Evolutionary conservation across 2,329 filamentous ascomycete species (phyloP), one percentile per base, ranked within the genome.

Genomic region (Zymoseptoria pseudotritici): DNA sequence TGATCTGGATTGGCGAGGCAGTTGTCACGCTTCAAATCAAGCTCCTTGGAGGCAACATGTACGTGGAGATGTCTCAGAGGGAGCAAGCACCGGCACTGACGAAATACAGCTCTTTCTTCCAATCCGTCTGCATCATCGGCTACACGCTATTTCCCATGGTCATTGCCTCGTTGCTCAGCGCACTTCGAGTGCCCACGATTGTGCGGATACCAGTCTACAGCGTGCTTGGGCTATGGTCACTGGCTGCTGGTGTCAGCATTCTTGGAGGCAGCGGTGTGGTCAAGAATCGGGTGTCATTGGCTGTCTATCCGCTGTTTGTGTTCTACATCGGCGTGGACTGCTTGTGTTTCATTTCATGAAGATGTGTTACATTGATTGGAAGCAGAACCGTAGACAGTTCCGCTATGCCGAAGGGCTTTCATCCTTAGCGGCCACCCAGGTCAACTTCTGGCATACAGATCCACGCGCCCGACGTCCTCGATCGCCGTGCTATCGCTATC

Each of bases 1-100:
- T 96, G 77, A 88, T 99, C 57, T 99, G 94, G 94, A 86, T 99
- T 60, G 94, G 92, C 26, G 92, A 97, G 79, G 92, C 92, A 1
- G 88, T 96, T 3, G 94, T 99, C 61, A 99, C 94, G n/a, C 77
- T 96, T 72, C 94, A 99, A 82, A 97, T 99, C 75, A 96, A 96
- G 79, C 80, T 99, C 67, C 78, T 99, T 61, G 94, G 94, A 61
- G 94, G 94, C 53, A 97, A 94, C 79, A 97, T 99, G 93, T 97
- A 80, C 77, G 91, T 84, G 13, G 3, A 19, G 22, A 24, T 56
- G 53, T 56, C 53, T 17, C 49, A 56, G 17, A 10, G 1, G 20
- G 20, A 54, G 11, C n/a, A 69, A 42, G 51, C 54, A 50, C 64
- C 60, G 50, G 42, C 50, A 61, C 70, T 75, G 64, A 77, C 74